phyloP scores from a whole-genome alignment of 495 filamentous ascomycete species.

The Venustampulla echinocandica region DNA sequence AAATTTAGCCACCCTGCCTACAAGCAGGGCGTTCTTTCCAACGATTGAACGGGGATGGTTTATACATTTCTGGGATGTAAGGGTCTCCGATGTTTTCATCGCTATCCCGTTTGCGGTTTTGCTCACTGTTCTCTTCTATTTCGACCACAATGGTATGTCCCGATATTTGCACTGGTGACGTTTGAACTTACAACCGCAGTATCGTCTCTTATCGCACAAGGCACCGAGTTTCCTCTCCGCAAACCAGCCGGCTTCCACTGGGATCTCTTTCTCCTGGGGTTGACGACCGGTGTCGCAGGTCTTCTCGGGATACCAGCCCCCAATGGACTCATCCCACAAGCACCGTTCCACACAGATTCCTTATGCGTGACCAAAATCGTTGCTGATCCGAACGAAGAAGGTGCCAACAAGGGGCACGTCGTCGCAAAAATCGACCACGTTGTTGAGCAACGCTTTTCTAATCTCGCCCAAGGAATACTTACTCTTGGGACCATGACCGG shows the following conservation, averaged over 20 bases:
- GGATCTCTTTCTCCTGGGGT: slow-evolving; percentile 86
- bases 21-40: slow-evolving; percentile 71
- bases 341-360: slow-evolving; percentile 83
- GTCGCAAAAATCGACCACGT: slow-evolving; percentile 59
- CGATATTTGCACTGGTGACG: not conserved
- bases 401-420: slow-evolving; percentile 53
- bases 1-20: slow-evolving; percentile 56
- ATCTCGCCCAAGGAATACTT: slow-evolving; percentile 74
- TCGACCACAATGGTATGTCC: slow-evolving; percentile 73
- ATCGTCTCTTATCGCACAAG: slow-evolving; percentile 83
- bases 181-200: slow-evolving; percentile 35
- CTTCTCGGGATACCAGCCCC: slow-evolving; percentile 83
- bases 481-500: slow-evolving; percentile 84
- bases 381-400: slow-evolving; percentile 41
- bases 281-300: slow-evolving; percentile 78
- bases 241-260: slow-evolving; percentile 96
- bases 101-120: slow-evolving; percentile 84
- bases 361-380: slow-evolving; percentile 65
- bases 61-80: slow-evolving; percentile 79
- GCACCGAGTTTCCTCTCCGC: slow-evolving; percentile 79
- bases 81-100: slow-evolving; percentile 66
- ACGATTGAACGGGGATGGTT: slow-evolving; percentile 75
- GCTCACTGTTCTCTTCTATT: slow-evolving; percentile 84
- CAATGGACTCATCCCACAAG: slow-evolving; percentile 88
- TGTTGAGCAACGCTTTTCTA: slow-evolving; percentile 84